A percentile compares a stretch with the other conserved stretches of the same genome.
Evolutionary conservation across 2,329 filamentous ascomycete genomes (phyloP).

Genomic region (Arthrobotrys iridis): DNA sequence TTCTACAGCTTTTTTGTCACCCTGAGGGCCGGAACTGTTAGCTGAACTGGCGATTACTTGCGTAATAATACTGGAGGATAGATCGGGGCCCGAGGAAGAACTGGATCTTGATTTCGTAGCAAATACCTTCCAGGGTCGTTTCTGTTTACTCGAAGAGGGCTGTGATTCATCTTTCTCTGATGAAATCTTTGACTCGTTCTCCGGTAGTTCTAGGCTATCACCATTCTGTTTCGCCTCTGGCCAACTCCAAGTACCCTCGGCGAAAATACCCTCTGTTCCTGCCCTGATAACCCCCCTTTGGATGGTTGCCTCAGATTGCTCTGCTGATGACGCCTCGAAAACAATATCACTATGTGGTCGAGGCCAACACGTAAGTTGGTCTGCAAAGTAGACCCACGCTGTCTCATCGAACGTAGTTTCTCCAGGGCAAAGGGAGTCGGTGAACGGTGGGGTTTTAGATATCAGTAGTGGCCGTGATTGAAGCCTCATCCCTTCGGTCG

Average conservation of each 20-base stretch:
- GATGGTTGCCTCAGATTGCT: neutral
- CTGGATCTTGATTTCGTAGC: constrained; percentile 41
- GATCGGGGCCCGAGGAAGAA: constrained; percentile 7
- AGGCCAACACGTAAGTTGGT: constrained; percentile 32
- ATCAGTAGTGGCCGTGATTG: constrained; percentile 30
- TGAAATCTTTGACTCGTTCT: neutral
- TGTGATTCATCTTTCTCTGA: neutral
- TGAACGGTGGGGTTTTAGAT: constrained; percentile 43
- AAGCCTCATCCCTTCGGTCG: constrained; percentile 41
- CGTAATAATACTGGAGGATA: neutral
- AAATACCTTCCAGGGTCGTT: constrained; percentile 52
- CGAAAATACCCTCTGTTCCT: constrained; percentile 34
- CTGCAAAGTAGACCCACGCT: constrained; percentile 39
- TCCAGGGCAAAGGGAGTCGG: constrained; percentile 39
- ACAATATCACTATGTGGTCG: neutral
- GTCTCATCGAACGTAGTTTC: constrained; percentile 27
- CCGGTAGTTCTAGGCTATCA: no score
- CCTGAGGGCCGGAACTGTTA: constrained; percentile 18
- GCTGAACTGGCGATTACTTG: neutral
- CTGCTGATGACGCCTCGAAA: neutral
- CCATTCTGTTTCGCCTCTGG: neutral
- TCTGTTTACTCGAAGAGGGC: neutral
- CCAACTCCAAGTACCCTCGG: constrained; percentile 33
- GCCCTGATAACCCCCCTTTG: constrained; percentile 40
- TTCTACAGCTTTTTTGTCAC: neutral